Base-by-base conservation (phyloP, 495 filamentous ascomycete genomes). In the Lasiosphaeria ovina region DNA sequence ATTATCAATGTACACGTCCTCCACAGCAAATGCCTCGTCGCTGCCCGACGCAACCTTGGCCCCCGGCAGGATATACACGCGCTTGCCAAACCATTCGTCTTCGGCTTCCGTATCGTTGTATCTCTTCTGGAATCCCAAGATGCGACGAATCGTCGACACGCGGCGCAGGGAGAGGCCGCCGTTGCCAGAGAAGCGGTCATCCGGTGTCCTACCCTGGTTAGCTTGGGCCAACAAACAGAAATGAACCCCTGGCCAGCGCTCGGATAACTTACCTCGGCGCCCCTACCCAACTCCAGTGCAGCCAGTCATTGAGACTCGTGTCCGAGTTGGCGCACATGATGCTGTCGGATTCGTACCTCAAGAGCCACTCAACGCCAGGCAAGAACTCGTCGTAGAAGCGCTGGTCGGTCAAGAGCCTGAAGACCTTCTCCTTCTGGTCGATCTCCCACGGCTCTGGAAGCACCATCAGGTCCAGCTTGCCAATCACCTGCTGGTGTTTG, bases 141-240 rank as follows among this genome's bases (percentile, higher is more conserved):
- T 68, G 34, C 70, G 69, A 5, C 66, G 63, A 12, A 82, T 77
- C 2, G 71, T 60, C 0, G 76, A 79, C 0, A 81, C 64, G 6
- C 77, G 71, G 24, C 80, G 80, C 4, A 81, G 68, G 2, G 79
- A 80, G 17, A 81, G 72, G n/a, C 80, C 80, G 16, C 79, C 80
- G 58, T 80, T 77, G 32, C 77, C 77, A 4, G 77, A 71, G 62
- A 76, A 79, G 1, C 60, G 68, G 54, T 77, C 79, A n/a, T 71
- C 66, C 5, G 51, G 54, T 36, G 58, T 63, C 52, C 70, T 75
- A 24, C 3, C 0, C 9, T 1, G 32, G 62, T 66, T 9, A 69
- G 62, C 49, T 49, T 50, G 31, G 8, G 38, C 2, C n/a, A 14
- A 10, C 32, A 35, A 24, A 24, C 24, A 24, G 24, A 24, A 24